phyloP scores from a whole-genome alignment of 345 rosid genomes.

The Lenwebbia sp. region DNA sequence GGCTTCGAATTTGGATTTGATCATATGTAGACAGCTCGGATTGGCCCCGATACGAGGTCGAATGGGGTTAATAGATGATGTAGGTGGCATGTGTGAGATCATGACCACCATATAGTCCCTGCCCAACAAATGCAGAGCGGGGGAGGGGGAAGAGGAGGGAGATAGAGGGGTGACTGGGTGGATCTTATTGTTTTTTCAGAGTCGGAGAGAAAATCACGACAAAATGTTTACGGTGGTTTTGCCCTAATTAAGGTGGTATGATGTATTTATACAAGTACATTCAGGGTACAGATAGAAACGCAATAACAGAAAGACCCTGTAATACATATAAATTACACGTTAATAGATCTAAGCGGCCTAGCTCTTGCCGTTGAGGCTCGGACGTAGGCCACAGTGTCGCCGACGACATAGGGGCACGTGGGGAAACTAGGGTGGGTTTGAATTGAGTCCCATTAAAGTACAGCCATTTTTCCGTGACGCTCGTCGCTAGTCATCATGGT shows the following conservation, averaged over 20 bases:
- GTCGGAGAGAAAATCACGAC: too few species aligned
- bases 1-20: background rate
- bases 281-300: too few species aligned
- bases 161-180: background rate
- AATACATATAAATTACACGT: too few species aligned
- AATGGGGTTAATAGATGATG: background rate
- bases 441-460: too few species aligned
- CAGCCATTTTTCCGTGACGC: background rate
- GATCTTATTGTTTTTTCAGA: background rate
- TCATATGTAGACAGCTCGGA: background rate
- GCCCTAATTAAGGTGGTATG: too few species aligned
- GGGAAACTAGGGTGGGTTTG: too few species aligned
- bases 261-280: too few species aligned
- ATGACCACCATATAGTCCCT: background rate
- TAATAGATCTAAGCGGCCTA: too few species aligned
- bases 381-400: background rate
- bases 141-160: background rate
- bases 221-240: too few species aligned
- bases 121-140: background rate
- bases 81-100: background rate
- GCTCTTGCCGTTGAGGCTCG: background rate
- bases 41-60: background rate
- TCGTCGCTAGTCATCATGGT: background rate
- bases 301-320: too few species aligned
- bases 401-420: background rate